Conservation (phyloP, 192 early-diverging fungal genomes). For the Allomyces javanicus region DNA sequence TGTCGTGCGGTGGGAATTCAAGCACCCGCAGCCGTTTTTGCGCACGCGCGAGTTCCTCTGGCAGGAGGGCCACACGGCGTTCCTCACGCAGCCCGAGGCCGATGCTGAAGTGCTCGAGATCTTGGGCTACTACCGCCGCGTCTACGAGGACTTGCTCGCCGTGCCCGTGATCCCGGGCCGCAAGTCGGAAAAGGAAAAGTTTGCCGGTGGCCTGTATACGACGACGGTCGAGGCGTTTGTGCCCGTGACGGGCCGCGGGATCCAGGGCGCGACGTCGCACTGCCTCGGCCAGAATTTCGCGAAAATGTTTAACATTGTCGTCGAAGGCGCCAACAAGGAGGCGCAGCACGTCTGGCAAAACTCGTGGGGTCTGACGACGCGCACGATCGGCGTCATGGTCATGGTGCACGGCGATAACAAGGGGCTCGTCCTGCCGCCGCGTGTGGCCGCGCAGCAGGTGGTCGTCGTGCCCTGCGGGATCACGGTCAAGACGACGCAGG, state of each 20-base stretch:
- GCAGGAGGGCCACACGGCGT: slow-evolving; percentile 99
- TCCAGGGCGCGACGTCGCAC: slow-evolving; percentile 97
- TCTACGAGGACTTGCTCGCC: slow-evolving; percentile 92
- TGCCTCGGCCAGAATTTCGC: slow-evolving; percentile 99
- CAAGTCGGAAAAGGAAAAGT: slow-evolving; percentile 99
- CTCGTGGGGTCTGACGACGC: slow-evolving; percentile 95
- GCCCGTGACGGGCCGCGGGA: slow-evolving; percentile 87
- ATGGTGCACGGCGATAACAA: slow-evolving; percentile 99
- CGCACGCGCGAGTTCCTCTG: slow-evolving; percentile 98
- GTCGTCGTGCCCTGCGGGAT: slow-evolving; percentile 87
- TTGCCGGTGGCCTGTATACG: slow-evolving; percentile 92
- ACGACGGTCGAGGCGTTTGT: slow-evolving; percentile 97
- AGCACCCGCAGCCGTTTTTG: slow-evolving; percentile 97
- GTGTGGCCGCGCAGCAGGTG: slow-evolving; percentile 71
- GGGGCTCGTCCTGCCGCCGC: slow-evolving; percentile 91
- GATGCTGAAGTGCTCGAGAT: slow-evolving; percentile 73
- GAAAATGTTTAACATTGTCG: slow-evolving; percentile 92
- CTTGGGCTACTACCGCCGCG: slow-evolving; percentile 81
- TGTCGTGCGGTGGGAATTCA: slow-evolving; percentile 99
- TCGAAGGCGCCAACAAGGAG: slow-evolving; percentile 40
- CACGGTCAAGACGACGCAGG: slow-evolving; percentile 64
- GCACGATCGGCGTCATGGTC: slow-evolving; percentile 96
- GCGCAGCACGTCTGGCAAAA: slow-evolving; percentile 89
- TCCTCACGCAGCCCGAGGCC: slow-evolving; percentile 73
- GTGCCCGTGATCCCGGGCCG: slow-evolving; percentile 88